Base-by-base conservation (phyloP, 2,329 filamentous ascomycete species). In the Talaromyces sp. region DNA sequence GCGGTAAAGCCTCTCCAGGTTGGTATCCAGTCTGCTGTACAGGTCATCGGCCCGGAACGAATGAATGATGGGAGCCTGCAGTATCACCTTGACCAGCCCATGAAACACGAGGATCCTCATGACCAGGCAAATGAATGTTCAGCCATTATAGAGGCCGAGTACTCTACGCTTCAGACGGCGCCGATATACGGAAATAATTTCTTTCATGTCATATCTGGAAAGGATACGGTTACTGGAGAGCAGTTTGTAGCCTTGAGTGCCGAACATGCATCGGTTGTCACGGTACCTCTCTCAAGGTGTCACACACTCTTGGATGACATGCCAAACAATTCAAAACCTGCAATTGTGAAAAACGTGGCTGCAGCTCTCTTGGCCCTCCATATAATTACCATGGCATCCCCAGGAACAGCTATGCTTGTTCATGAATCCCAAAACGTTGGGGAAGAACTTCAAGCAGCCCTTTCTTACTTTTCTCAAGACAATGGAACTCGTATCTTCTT, bases 281-380 rank as follows among this genome's bases (percentile, higher is more conserved):
- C 8, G 14, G 19, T 26, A n/a, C 29, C 35, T n/a, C 35, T 38
- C 17, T 38, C 35, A 6, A 17, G 35, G n/a, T 38, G 35, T 9
- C 35, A 38, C 6, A 14, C 6, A n/a, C 14, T n/a, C n/a, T n/a
- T 38, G 6, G 35, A n/a, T 17, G 31, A 41, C 10, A 7, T 24
- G 7, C 19, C 35, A 27, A 78, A 75, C 3, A 77, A n/a, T n/a
- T 52, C 26, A 17, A 31, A 31, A n/a, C 24, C 50, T 29, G 24
- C 29, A 19, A n/a, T 52, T n/a, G 1, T 52, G 29, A 29, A 52
- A 52, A n/a, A n/a, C 2, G 3, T 31, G 8, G 26, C 50, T 27
- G 13, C 14, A 52, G 50, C 50, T 5, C 50, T 52, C 17, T n/a
- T 52, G 10, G 50, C 50, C n/a, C 2, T 52, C 13, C 26, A 31